phyloP scores from a whole-genome alignment of 192 early-diverging fungal genomes.

The Linderina pennispora region DNA sequence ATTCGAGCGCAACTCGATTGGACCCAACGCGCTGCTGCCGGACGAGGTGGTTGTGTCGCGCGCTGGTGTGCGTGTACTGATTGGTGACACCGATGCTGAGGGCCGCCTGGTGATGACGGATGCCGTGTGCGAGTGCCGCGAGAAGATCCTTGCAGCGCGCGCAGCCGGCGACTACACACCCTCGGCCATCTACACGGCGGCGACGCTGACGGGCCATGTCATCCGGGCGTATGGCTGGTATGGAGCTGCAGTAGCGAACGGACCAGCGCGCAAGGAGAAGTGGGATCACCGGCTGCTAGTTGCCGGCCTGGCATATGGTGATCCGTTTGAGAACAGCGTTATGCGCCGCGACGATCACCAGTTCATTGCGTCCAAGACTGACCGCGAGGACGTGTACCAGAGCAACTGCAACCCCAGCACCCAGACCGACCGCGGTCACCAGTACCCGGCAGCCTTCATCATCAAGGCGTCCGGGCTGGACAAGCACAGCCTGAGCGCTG shows the following conservation, averaged over 20 bases:
- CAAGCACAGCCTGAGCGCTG: conserved; percentile 59
- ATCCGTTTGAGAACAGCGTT: conserved; percentile 77
- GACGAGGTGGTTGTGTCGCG: conserved; percentile 79
- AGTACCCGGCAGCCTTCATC: conserved; percentile 83
- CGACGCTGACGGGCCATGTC: conserved; percentile 83
- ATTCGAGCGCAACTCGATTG: conserved; percentile 79
- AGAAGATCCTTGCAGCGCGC: conserved; percentile 59
- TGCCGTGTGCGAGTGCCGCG: conserved; percentile 66
- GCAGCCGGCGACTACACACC: conserved; percentile 39
- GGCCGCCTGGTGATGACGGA: conserved; percentile 88
- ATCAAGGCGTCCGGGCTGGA: conserved; percentile 69
- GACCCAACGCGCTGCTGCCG: conserved; percentile 71
- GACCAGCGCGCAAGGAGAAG: conserved; percentile 57
- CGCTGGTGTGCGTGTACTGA: conserved; percentile 67
- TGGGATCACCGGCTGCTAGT: conserved; percentile 57
- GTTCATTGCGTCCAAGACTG: conserved; percentile 54
- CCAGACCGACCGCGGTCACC: conserved; percentile 73
- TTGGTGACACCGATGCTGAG: conserved; percentile 88
- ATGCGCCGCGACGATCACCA: conserved; percentile 74
- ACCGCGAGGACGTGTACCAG: conserved; percentile 78
- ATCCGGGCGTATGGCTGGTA: conserved; percentile 73
- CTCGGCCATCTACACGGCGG: conserved; percentile 69
- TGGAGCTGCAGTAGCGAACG: conserved; percentile 71
- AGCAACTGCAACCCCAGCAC: conserved; percentile 69
- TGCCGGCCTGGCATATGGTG: conserved; percentile 64